Evolutionary conservation across 108 stramenopile genomes (phyloP), one percentile per base, ranked within the genome.

Genomic region (Discostella stelligeroides): DNA sequence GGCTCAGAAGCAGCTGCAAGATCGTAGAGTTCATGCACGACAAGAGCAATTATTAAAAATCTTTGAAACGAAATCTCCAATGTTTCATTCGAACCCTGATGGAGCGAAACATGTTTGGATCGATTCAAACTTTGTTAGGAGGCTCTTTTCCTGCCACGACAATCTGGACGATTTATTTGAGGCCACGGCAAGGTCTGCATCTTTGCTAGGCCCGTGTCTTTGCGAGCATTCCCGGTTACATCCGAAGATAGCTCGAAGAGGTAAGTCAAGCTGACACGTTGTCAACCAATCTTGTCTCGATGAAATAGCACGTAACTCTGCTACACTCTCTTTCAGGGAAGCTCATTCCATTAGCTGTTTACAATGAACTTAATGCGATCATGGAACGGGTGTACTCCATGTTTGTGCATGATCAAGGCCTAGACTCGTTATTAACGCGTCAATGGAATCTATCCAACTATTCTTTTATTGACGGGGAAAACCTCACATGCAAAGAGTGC

Each of bases 281-380:
- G n/a, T n/a, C n/a, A n/a, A n/a, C n/a, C n/a, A n/a, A n/a, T n/a
- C n/a, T n/a, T n/a, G n/a, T n/a, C n/a, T n/a, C n/a, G n/a, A n/a
- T n/a, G n/a, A n/a, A n/a, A n/a, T n/a, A n/a, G n/a, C n/a, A n/a
- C n/a, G n/a, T n/a, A n/a, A n/a, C n/a, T n/a, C n/a, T n/a, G n/a
- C n/a, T n/a, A n/a, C n/a, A n/a, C n/a, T n/a, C n/a, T 30, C 24
- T 53, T 56, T 37, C n/a, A 56, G 55, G 90, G 28, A 94, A 94
- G 73, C 54, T 91, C 15, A 63, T 94, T 2, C 76, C 87, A 48
- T 21, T 43, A 38, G 50, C 67, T 15, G 18, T 79, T 1, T 94
- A 77, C 58, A 72, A 84, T 13, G 63, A 70, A 7, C 73, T 82
- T 21, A 27, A 72, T 10, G 54, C 54, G 0, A 63, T 88, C 28